Conservation (phyloP, 495 filamentous ascomycete species). For the Daldinia bambusicola region DNA sequence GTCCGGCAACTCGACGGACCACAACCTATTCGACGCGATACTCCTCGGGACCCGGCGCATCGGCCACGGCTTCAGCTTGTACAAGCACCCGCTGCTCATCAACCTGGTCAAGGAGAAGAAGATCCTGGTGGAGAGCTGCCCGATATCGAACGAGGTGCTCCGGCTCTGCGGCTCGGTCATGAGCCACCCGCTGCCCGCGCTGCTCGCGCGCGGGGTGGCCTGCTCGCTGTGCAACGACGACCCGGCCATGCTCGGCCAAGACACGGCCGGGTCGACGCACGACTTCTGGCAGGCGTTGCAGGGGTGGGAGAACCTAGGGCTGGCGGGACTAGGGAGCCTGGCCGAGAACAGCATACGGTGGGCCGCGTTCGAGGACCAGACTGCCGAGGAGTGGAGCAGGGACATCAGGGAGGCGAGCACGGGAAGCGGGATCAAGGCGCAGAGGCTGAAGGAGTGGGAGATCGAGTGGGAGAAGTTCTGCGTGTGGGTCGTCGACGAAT, state of each 20-base stretch:
- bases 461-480: constrained; percentile 90
- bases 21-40: constrained; percentile 91
- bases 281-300: constrained; percentile 94
- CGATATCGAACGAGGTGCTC: constrained; percentile 84
- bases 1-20: constrained; percentile 77
- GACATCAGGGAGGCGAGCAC: constrained; percentile 77
- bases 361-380: constrained; percentile 87
- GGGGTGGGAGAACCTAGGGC: constrained; percentile 83
- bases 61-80: constrained; percentile 86
- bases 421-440: constrained; percentile 77
- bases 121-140: constrained; percentile 88
- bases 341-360: constrained; percentile 93
- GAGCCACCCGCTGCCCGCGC: constrained; percentile 81
- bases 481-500: constrained; percentile 87
- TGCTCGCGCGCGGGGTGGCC: constrained; percentile 84
- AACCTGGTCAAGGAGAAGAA: constrained; percentile 87
- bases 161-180: constrained; percentile 79
- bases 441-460: constrained; percentile 79
- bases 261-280: constrained; percentile 78
- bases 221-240: constrained; percentile 86
- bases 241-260: constrained; percentile 82
- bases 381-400: constrained; percentile 70
- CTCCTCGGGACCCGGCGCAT: constrained; percentile 88
- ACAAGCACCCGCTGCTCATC: constrained; percentile 89
- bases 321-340: constrained; percentile 82